Conservation (phyloP, 176 grass and related monocot genomes). For the Zizania latifolia region DNA sequence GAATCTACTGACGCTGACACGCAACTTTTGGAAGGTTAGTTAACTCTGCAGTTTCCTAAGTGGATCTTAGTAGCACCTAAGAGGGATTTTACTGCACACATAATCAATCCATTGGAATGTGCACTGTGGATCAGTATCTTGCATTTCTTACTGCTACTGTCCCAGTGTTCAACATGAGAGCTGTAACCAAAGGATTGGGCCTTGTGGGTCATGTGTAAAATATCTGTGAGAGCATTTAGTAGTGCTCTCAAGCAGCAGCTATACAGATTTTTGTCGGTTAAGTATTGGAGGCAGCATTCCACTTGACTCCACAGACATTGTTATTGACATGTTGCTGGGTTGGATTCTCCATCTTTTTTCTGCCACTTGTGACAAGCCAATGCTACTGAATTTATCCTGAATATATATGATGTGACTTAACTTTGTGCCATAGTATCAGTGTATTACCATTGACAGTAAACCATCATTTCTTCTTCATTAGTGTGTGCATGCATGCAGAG, state of each 20-base stretch:
- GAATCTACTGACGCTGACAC: slow-evolving; percentile 1
- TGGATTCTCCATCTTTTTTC: slow-evolving; percentile 18
- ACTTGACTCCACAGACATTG: slow-evolving; percentile 3
- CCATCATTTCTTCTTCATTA: too few species aligned
- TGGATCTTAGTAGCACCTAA: slow-evolving; percentile 10
- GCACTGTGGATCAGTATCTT: slow-evolving; percentile 11
- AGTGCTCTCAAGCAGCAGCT: not conserved
- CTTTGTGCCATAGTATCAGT: not conserved
- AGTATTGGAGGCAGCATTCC: not conserved
- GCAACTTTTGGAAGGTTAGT: slow-evolving; percentile 30
- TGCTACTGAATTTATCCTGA: slow-evolving; percentile 5
- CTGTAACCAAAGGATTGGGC: not conserved
- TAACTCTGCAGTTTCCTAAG: slow-evolving; percentile 25
- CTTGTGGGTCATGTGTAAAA: not conserved
- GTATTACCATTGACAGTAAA: not conserved
- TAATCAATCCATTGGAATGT: slow-evolving; percentile 18
- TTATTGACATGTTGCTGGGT: not conserved
- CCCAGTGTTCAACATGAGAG: not conserved
- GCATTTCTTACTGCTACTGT: not conserved
- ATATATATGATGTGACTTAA: not conserved
- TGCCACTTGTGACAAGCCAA: slow-evolving; percentile 13
- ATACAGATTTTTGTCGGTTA: too few species aligned
- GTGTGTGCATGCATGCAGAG: too few species aligned
- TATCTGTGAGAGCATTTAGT: too few species aligned
- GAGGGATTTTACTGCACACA: slow-evolving; percentile 19